phyloP scores from a whole-genome alignment of 2,329 filamentous ascomycete species.

The Aspergillus pseudoterreus region DNA sequence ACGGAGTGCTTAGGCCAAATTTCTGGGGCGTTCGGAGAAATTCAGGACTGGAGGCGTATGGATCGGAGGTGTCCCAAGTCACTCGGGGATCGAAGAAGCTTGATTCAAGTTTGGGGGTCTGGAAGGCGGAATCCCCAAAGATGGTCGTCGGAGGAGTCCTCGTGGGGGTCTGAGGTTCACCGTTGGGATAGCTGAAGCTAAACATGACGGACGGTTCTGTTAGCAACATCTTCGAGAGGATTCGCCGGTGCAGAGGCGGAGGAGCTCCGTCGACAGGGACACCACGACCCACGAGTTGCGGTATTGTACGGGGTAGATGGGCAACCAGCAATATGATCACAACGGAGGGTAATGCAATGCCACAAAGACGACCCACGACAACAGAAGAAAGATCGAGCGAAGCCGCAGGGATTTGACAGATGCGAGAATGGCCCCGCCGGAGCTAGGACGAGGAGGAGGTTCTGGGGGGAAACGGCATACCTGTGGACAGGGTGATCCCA shows the following conservation, averaged over 20 bases:
- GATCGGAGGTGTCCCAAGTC: constrained; percentile 46
- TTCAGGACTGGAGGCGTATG: constrained; percentile 45
- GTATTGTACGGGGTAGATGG: neutral
- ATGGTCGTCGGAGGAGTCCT: constrained; percentile 40
- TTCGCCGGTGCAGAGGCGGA: neutral
- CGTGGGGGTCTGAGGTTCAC: constrained; percentile 46
- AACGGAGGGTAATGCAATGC: too few relatives aligned
- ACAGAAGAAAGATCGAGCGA: neutral
- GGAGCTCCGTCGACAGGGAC: constrained; percentile 8
- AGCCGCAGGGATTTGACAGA: neutral
- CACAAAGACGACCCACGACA: neutral
- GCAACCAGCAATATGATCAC: neutral
- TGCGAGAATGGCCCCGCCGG: constrained; percentile 7
- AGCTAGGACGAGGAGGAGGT: neutral
- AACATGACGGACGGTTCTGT: constrained; percentile 29
- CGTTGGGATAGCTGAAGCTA: constrained; percentile 46
- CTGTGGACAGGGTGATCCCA: constrained; percentile 46
- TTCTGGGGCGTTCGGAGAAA: constrained; percentile 42
- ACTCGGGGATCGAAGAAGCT: constrained; percentile 45
- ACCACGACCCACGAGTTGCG: neutral
- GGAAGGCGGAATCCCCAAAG: constrained; percentile 38
- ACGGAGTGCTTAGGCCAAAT: constrained; percentile 33
- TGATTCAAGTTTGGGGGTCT: constrained; percentile 46
- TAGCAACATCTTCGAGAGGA: constrained; percentile 26
- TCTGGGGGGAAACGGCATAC: constrained; percentile 26